Conservation (phyloP, 192 early-diverging fungal genomes). For the Coemansia sp. region DNA sequence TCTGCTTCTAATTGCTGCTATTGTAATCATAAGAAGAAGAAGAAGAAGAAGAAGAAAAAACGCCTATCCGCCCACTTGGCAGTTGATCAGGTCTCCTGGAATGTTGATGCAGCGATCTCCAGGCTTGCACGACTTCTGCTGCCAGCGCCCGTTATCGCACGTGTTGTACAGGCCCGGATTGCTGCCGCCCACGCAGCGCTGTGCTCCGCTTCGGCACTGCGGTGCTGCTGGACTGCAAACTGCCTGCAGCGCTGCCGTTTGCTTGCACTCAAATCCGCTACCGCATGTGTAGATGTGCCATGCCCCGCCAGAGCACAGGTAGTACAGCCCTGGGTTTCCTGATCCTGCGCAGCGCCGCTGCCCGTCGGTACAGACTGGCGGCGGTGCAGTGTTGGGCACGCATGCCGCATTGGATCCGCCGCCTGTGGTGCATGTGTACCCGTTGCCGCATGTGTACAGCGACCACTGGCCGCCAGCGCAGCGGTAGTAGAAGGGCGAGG, state of each 20-base stretch:
- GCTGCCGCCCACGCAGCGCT: conserved; percentile 26
- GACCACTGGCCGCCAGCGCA: conserved; percentile 28
- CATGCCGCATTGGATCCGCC: conserved; percentile 18
- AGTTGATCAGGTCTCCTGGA: conserved; percentile 38
- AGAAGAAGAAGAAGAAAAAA: not conserved
- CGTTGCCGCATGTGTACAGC: conserved; percentile 41
- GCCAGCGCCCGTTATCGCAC: conserved; percentile 38
- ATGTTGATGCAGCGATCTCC: conserved; percentile 45
- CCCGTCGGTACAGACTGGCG: conserved; percentile 26
- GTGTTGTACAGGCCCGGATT: conserved; percentile 17
- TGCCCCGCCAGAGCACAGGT: conserved; percentile 30
- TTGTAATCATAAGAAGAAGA: not conserved
- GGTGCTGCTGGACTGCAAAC: conserved; percentile 19
- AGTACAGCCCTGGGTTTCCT: conserved; percentile 31
- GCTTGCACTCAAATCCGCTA: conserved; percentile 35
- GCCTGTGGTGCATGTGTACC: conserved; percentile 22
- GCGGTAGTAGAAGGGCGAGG: conserved; percentile 37
- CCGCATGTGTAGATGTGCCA: conserved; percentile 47
- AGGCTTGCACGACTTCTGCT: conserved; percentile 27
- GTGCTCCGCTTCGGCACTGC: conserved; percentile 23
- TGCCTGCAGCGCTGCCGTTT: conserved; percentile 26
- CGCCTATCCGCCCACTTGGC: conserved; percentile 25
- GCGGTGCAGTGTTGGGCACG: conserved; percentile 9
- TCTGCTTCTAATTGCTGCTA: not conserved
- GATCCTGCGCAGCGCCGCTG: conserved; percentile 35